Base-by-base conservation (phyloP, 345 rosid species). In the Noccaea bulbosa region DNA sequence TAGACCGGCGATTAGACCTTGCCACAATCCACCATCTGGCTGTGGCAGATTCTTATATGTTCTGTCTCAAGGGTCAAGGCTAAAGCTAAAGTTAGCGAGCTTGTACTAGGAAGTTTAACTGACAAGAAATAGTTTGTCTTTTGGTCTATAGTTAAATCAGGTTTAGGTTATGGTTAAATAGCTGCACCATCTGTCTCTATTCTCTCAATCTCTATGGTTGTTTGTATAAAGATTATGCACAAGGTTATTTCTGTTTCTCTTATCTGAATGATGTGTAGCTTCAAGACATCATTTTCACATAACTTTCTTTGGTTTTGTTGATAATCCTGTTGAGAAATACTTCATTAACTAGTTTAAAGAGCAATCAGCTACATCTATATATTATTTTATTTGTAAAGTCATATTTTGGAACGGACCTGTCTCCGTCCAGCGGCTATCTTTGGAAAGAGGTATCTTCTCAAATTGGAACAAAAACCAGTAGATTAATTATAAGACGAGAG, bases 1-100 rank as follows among this genome's bases (percentile, higher is more conserved):
- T 50, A 43, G 72, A 41, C 41, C 55, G 9, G 5, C 22, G 20
- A 33, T 67, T 59, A 52, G 78, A 67, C 63, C 63, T 34, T 67
- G 73, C 41, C 14, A 15, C 5, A 52, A 52, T 11, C 63, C 62
- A 67, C 33, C 68, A 41, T 9, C 73, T 9, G 39, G 73, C 5
- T 24, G 9, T 37, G 54, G 34, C 35, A 67, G 56, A 40, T 41
- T 50, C 48, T 74, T 66, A 67, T 66, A 67, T 57, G 10, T 30
- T 57, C n/a, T 58, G 14, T 65, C 47, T 24, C 20, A 5, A 20
- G 47, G 33, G 39, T 16, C 20, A 5, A 20, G 47, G 33, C 51
- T 16, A 49, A 32, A 35, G 20, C 44, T 40, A 27, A 33, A 6
- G 38, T 11, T 53, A 41, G 11, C 20, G 34, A 46, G 48, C 35